A percentile compares a stretch with the other conserved stretches of the same genome.
phyloP scores from a whole-genome alignment of 768 basidiomycete species.

The Cystofilobasidium ferigula region DNA sequence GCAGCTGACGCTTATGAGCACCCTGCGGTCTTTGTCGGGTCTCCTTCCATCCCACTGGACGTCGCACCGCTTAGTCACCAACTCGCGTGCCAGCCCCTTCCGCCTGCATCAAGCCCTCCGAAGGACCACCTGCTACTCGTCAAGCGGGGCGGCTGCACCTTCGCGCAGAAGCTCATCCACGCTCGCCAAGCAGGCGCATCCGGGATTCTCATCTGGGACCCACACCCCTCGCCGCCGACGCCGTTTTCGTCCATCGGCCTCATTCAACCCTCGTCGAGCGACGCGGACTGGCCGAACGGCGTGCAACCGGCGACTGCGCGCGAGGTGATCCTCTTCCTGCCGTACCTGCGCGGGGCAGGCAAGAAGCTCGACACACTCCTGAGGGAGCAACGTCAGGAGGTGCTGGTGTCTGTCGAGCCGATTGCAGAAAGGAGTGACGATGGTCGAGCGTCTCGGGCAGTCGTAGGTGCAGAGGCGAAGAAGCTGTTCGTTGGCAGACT shows the following conservation, averaged over 20 bases:
- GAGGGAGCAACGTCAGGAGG: neutral
- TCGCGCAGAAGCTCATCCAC: constrained; percentile 64
- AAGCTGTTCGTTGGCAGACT: constrained; percentile 8
- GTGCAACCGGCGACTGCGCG: neutral
- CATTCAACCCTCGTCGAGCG: constrained; percentile 1
- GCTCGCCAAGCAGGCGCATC: constrained; percentile 62
- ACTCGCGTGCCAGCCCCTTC: neutral
- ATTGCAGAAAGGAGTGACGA: neutral
- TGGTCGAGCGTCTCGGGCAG: neutral
- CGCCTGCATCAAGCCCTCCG: neutral
- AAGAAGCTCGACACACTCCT: constrained; percentile 4
- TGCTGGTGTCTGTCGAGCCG: neutral
- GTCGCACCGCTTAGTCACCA: neutral
- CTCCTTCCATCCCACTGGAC: neutral
- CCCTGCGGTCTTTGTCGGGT: neutral
- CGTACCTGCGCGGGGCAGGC: neutral
- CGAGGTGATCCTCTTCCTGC: constrained; percentile 12
- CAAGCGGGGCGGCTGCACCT: constrained; percentile 72
- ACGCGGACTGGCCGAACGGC: neutral
- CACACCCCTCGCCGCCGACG: neutral
- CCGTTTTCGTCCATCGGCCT: neutral
- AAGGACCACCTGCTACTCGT: constrained; percentile 44
- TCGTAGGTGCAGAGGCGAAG: neutral
- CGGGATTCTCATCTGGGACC: constrained; percentile 54
- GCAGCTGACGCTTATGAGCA: too few species aligned